Conservation (phyloP, 2,329 filamentous ascomycete genomes). For the Stemphylium vesicarium region DNA sequence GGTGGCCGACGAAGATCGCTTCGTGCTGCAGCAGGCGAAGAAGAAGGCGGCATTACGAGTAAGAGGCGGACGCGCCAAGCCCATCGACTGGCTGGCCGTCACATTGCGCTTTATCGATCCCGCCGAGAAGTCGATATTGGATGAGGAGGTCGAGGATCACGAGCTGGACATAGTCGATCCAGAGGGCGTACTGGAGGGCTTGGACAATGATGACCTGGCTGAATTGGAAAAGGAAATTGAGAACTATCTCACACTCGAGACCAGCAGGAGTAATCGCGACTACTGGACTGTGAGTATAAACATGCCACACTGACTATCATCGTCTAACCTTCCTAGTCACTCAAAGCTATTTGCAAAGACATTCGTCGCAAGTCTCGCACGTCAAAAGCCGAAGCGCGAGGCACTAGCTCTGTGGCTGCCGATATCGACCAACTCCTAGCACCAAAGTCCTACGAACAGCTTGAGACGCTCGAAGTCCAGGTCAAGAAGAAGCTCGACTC, state of each 20-base stretch:
- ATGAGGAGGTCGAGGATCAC: constrained; percentile 81
- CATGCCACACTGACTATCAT: constrained; percentile 18
- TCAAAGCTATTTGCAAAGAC: constrained; percentile 83
- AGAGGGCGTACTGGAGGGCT: constrained; percentile 76
- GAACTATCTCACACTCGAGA: constrained; percentile 80
- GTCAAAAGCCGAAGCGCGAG: constrained; percentile 69
- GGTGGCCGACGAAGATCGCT: constrained; percentile 93
- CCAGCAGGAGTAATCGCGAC: constrained; percentile 75
- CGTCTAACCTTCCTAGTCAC: constrained; percentile 60
- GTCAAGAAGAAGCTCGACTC: constrained; percentile 85
- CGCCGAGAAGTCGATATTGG: constrained; percentile 72
- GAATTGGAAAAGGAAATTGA: constrained; percentile 86
- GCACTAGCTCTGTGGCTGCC: constrained; percentile 79
- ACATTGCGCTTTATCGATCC: constrained; percentile 87
- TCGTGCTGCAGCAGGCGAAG: constrained; percentile 95
- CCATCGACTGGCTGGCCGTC: constrained; percentile 93
- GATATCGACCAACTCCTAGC: constrained; percentile 88
- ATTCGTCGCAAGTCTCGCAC: constrained; percentile 70
- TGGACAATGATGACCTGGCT: constrained; percentile 69
- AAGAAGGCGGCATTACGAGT: constrained; percentile 97
- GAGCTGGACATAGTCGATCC: constrained; percentile 80
- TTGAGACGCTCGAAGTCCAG: constrained; percentile 86
- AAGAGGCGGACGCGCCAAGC: constrained; percentile 85
- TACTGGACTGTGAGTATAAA: constrained; percentile 75
- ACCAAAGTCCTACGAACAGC: constrained; percentile 83